A percentile compares a stretch with the other conserved stretches of the same genome.
These are phyloP conservation scores for Pilobolus umbonatus DNA, from an alignment of 192 early-diverging fungal species.

Conservation along the genomic window DNA sequence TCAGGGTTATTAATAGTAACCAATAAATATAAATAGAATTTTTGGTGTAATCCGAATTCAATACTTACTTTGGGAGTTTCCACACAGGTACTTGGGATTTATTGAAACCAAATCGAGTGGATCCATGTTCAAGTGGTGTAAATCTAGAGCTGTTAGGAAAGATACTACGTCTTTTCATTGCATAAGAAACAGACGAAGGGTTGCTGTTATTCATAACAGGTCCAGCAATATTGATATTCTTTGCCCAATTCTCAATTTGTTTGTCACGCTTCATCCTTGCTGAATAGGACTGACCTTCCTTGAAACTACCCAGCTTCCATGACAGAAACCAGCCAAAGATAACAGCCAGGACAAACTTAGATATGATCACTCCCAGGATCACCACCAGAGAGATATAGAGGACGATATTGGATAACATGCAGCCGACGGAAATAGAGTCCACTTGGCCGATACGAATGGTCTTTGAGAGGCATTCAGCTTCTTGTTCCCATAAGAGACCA, in stretches of 20 bases:
- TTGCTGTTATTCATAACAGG: conserved; percentile 1
- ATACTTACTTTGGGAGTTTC: conserved; percentile 19
- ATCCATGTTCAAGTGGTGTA: conserved; percentile 28
- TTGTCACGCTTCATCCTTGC: conserved; percentile 62
- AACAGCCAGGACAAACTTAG: conserved; percentile 71
- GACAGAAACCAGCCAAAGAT: conserved; percentile 82
- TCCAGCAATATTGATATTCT: conserved; percentile 56
- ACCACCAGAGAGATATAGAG: conserved; percentile 75
- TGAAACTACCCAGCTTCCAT: conserved; percentile 72
- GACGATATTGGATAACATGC: conserved; percentile 70
- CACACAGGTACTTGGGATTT: conserved; percentile 6
- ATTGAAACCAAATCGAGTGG: conserved; percentile 17
- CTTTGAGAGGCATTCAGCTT: conserved; percentile 69
- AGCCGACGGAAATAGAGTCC: conserved; percentile 76
- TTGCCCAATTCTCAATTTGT: conserved; percentile 74
- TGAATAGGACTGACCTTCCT: conserved; percentile 55
- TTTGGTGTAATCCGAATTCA: conserved; percentile 1
- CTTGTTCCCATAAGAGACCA: conserved; percentile 34
- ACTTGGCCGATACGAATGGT: conserved; percentile 74
- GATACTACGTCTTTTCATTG: conserved; percentile 21
- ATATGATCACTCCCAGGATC: conserved; percentile 57
- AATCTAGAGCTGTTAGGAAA: conserved; percentile 35
- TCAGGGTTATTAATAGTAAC: neutral
- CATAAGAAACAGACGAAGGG: neutral
- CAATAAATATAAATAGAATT: neutral